Evolutionary conservation across 768 basidiomycete species (phyloP), one percentile per base, ranked within the genome.

Genomic region (Pisolithus sp.): DNA sequence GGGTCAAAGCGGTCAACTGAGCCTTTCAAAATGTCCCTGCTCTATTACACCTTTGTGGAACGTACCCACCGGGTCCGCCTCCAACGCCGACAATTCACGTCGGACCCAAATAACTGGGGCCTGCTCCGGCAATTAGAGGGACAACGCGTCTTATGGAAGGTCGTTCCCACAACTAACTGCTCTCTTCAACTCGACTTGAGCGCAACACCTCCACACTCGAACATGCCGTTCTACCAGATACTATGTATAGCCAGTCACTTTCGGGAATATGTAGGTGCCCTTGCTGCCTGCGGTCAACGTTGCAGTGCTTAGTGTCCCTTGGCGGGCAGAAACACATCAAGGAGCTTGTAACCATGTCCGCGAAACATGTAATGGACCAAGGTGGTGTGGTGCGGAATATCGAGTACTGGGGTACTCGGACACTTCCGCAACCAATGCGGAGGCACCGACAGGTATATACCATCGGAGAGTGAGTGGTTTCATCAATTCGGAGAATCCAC

Each of bases 161-260:
- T 10, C 7, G 30, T 30, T 30, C 30, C 30, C 30, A 30, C 30
- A 46, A 18, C 21, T n/a, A 48, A 13, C 44, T 43, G 28, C 20
- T 28, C 30, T 10, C 30, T 42, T n/a, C 53, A 17, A 28, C 26
- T 26, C 48, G 24, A 57, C 58, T 39, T 40, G 64, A 13, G 23
- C 6, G 30, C 30, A 8, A 30, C 28, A 12, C 10, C 23, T 46
- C 18, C 8, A 15, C 3, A 37, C 43, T 7, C 13, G 62, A 62
- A 59, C 21, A 94, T 94, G 91, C 90, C 90, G 5, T 78, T 93
- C 63, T 94, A 94, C 71, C 83, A 91, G 62, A 81, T 94, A 76
- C 61, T 92, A 46, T 92, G 90, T 63, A 89, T 93, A 53, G 76
- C 90, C 1, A 78, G 80, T 4, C 90, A 93, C 64, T 82, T 82